phyloP scores from a whole-genome alignment of 441 rosid genomes.

The Adansonia grandidieri region DNA sequence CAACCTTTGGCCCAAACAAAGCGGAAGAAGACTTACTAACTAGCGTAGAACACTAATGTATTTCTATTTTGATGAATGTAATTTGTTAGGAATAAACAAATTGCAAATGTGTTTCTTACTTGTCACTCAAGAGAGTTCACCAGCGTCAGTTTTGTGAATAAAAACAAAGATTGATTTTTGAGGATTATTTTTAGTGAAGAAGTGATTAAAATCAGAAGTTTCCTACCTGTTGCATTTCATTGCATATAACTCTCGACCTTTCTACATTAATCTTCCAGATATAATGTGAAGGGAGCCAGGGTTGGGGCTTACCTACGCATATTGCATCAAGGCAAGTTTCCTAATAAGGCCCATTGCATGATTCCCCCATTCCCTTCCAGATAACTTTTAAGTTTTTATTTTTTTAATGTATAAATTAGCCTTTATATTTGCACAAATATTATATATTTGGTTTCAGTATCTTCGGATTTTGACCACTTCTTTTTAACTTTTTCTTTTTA shows the following conservation, averaged over 20 bases:
- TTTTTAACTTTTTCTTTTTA: too few relatives aligned
- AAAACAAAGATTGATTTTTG: neutral
- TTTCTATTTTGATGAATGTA: neutral
- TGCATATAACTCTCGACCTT: neutral
- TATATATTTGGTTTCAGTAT: too few relatives aligned
- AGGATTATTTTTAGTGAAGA: neutral
- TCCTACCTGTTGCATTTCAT: neutral
- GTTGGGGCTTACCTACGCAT: neutral
- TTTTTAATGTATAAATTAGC: slow-evolving; percentile 8
- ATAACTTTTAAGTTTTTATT: neutral
- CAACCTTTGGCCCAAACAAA: neutral
- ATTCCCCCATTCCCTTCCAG: neutral
- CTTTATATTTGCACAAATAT: too few relatives aligned
- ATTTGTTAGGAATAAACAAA: slow-evolving; percentile 39
- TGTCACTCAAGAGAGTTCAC: neutral
- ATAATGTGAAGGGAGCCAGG: too few relatives aligned
- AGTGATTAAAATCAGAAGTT: neutral
- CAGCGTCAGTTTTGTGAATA: neutral
- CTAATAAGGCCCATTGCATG: neutral
- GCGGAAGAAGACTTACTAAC: neutral
- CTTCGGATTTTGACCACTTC: too few relatives aligned
- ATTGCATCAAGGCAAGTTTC: too few relatives aligned
- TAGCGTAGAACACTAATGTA: neutral
- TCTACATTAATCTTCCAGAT: neutral
- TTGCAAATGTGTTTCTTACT: neutral